Evolutionary conservation across 805 yeast genomes (phyloP).

Genomic region (Candida dajiaensis): DNA sequence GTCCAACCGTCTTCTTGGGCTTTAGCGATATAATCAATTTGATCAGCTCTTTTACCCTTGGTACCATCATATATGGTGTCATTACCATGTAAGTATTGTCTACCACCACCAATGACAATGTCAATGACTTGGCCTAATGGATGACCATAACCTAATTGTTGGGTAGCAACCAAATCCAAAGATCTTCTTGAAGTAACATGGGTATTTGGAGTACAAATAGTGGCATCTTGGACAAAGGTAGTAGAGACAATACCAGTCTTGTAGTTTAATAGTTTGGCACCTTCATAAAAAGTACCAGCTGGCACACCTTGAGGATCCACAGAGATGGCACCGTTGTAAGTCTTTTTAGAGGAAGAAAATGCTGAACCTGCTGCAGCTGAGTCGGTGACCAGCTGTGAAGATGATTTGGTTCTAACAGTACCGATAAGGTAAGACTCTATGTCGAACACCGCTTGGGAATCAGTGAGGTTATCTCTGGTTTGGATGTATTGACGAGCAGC

Average conservation of each 20-base stretch:
- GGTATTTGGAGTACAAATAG: constrained; percentile 83
- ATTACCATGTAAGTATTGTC: constrained; percentile 70
- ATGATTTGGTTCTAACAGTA: constrained; percentile 77
- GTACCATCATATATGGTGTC: constrained; percentile 25
- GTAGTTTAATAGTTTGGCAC: constrained; percentile 74
- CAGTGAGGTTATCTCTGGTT: constrained; percentile 39
- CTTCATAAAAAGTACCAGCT: constrained; percentile 83
- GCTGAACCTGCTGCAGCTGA: constrained; percentile 98
- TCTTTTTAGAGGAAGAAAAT: constrained; percentile 72
- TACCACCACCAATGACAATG: constrained; percentile 85
- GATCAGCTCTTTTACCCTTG: constrained; percentile 63
- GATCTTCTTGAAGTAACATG: constrained; percentile 70
- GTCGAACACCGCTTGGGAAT: constrained; percentile 46
- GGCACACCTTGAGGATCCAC: constrained; percentile 62
- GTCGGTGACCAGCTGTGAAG: constrained; percentile 73
- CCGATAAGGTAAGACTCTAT: constrained; percentile 73
- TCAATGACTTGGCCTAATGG: constrained; percentile 76
- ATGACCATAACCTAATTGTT: constrained; percentile 68
- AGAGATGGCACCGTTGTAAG: constrained; percentile 91
- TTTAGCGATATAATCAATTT: constrained; percentile 56
- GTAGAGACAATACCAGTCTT: constrained; percentile 87
- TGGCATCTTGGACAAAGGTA: constrained; percentile 87
- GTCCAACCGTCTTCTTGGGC: constrained; percentile 59
- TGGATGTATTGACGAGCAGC: constrained; percentile 73
- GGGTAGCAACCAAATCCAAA: constrained; percentile 79